Percentiles rank a stretch among this genome's conserved stretches.
Conservation (phyloP, 2,329 filamentous ascomycete genomes). For the Mycosphaerella sp. region DNA sequence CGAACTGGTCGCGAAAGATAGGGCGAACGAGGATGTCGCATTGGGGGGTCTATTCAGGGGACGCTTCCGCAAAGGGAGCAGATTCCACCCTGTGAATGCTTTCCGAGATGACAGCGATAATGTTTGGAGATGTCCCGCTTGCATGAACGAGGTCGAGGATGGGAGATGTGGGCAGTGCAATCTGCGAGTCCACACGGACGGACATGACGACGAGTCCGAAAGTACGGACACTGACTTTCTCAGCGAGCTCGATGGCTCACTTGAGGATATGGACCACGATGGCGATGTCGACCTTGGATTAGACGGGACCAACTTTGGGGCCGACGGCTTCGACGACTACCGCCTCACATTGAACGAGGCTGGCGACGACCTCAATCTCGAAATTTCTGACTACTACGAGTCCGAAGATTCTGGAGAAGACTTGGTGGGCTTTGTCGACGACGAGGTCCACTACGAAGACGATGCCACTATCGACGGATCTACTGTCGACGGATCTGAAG, state of each 20-base stretch:
- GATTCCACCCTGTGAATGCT: conserved; percentile 32
- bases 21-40: conserved; percentile 44
- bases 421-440: conserved; percentile 19
- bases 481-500: conserved; percentile 14
- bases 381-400: background rate
- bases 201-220: conserved; percentile 41
- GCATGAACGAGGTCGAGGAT: conserved; percentile 59
- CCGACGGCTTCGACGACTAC: conserved; percentile 6
- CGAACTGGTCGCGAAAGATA: conserved; percentile 55
- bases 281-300: conserved; percentile 21
- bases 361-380: background rate
- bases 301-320: conserved; percentile 6
- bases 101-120: conserved; percentile 55
- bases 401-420: conserved; percentile 9
- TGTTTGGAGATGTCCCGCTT: conserved; percentile 57
- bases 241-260: conserved; percentile 37
- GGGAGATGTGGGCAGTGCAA: conserved; percentile 52
- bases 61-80: conserved; percentile 42
- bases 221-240: conserved; percentile 33
- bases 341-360: background rate
- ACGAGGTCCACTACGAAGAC: conserved; percentile 12
- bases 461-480: conserved; percentile 11
- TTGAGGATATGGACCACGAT: conserved; percentile 38
- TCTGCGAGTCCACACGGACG: conserved; percentile 37
- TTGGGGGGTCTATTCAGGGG: conserved; percentile 59